Base-by-base conservation (phyloP, 306 rosid genomes). In the Gynostemma pentaphyllum region DNA sequence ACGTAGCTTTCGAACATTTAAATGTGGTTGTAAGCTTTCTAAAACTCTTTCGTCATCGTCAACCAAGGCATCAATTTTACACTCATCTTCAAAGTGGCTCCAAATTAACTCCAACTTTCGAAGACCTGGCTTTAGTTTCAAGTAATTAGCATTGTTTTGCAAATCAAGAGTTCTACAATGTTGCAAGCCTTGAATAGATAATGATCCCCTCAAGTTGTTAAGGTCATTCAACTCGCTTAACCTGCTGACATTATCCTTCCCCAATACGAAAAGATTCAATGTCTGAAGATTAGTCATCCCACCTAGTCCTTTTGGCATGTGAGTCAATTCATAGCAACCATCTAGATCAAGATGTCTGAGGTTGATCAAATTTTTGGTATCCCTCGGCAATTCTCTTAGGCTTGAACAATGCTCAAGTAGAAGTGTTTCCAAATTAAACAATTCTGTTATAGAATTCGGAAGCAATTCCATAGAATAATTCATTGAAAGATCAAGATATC, bases 251-350 rank as follows among this genome's bases (percentile, higher is more conserved):
- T 4, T 12, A 3, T 13, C 12, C 1, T 14, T 11, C 9, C 34
- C 21, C 29, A 42, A 4, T 44, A 26, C 54, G 45, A 42, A 64
- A 13, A 11, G 13, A n/a, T 29, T 22, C 22, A 64, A 15, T 44
- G 53, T 64, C 24, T 64, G 54, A 9, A 64, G 68, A 64, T 9
- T 27, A 64, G 68, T 64, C 41, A 64, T 5, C 19, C 28, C 18
- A 45, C 61, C 37, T 0, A 67, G 3, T 48, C 74, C 74, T 4
- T 18, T 26, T n/a, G 74, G 74, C 74, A 70, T 70, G 9, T 12
- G 23, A 19, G 45, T 70, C 44, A 50, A 47, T 0, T 6, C 0
- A 0, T 0, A 0, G 2, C 68, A 62, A 4, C 1, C 3, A 1
- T 13, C 0, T 1, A 62, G 7, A 7, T 21, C 5, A 27, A 80